Evolutionary conservation across 2,329 filamentous ascomycete genomes (phyloP).

Genomic region (Fusarium tanahbumbuense): DNA sequence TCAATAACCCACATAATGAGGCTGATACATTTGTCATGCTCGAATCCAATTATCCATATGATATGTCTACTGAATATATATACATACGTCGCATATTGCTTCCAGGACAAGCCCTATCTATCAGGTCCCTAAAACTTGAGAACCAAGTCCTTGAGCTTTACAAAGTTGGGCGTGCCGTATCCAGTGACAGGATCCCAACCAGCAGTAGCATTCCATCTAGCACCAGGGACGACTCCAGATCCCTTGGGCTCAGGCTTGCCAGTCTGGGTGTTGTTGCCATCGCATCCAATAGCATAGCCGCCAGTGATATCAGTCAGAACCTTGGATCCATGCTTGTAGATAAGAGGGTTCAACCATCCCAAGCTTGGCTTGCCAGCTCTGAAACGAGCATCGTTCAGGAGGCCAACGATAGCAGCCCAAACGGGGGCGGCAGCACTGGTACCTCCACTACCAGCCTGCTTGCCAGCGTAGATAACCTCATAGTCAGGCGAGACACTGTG

Average conservation of each 20-base stretch:
- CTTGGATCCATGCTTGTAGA: constrained; percentile 50
- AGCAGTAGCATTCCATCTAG: constrained; percentile 39
- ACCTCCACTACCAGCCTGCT: constrained; percentile 45
- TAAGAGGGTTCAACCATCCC: constrained; percentile 62
- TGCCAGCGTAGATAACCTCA: constrained; percentile 48
- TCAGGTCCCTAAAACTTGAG: constrained; percentile 1
- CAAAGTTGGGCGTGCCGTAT: constrained; percentile 37
- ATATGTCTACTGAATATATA: background rate
- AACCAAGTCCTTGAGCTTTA: constrained; percentile 34
- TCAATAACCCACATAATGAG: background rate
- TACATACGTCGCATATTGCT: background rate
- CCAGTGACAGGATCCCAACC: constrained; percentile 41
- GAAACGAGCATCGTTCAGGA: constrained; percentile 61
- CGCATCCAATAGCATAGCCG: constrained; percentile 50
- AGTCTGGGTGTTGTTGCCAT: constrained; percentile 40
- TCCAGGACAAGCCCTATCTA: background rate
- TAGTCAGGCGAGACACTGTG: constrained; percentile 65
- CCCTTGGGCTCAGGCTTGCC: constrained; percentile 19
- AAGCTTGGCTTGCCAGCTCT: constrained; percentile 56
- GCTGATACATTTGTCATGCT: background rate
- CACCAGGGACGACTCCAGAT: constrained; percentile 31
- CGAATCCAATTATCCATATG: background rate
- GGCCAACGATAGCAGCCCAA: constrained; percentile 59
- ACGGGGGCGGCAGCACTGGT: constrained; percentile 61
- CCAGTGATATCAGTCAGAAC: constrained; percentile 45